Percentiles rank a stretch among this genome's conserved stretches.
Evolutionary conservation across 2,329 filamentous ascomycete genomes (phyloP).

Genomic region (Fusarium avenaceum): DNA sequence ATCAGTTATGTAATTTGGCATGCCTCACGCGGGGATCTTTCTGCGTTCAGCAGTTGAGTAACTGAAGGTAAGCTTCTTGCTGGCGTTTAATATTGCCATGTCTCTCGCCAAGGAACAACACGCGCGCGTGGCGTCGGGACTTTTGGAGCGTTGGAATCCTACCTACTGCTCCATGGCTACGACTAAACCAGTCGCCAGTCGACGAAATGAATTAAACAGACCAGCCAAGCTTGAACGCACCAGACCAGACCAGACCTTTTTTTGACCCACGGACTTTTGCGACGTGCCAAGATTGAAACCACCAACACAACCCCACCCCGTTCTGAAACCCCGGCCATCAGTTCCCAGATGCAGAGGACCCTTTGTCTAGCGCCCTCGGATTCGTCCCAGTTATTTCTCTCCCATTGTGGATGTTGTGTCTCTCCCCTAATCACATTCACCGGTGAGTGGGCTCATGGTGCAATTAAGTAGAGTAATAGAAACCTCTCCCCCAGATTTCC

Average conservation of each 20-base stretch:
- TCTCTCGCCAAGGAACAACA: conserved; percentile 13
- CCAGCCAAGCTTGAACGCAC: too few relatives aligned
- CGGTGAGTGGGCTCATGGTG: neutral
- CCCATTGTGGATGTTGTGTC: neutral
- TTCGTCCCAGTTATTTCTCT: neutral
- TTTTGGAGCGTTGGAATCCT: conserved; percentile 26
- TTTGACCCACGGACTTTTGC: conserved; percentile 39
- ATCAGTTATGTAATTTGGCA: conserved; percentile 16
- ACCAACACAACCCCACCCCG: conserved; percentile 11
- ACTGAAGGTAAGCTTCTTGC: too few relatives aligned
- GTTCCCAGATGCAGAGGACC: conserved; percentile 30
- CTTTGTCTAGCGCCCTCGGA: conserved; percentile 39
- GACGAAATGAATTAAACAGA: too few relatives aligned
- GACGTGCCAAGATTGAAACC: conserved; percentile 15
- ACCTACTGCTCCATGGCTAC: neutral
- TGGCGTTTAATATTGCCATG: conserved; percentile 11
- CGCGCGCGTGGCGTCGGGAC: conserved; percentile 33
- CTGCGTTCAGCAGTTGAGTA: too few relatives aligned
- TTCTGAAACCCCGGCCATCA: conserved; percentile 20
- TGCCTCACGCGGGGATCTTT: conserved; percentile 1
- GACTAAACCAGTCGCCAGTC: too few relatives aligned
- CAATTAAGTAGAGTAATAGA: conserved; percentile 23
- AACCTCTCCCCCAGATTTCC: conserved; percentile 27
- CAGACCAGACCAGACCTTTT: neutral
- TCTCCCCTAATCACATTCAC: neutral